Evolutionary conservation across 1,139 yeast species (phyloP), one percentile per base, ranked within the genome.

Genomic region (Blastobotrys capitulatus): DNA sequence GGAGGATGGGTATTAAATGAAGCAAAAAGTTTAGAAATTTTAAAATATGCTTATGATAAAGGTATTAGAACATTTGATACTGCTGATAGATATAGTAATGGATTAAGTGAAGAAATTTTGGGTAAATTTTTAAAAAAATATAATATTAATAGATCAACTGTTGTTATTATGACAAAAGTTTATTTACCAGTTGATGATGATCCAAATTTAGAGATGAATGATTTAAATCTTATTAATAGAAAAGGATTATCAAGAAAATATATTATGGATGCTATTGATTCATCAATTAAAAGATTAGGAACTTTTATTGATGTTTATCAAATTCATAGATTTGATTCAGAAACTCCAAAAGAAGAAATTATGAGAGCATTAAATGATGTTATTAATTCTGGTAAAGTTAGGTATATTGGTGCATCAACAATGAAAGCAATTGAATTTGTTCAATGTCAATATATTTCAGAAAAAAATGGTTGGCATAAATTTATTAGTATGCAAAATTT

Each of bases 301-400:
- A 84, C 95, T 0, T 86, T 86, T 61, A 68, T 88, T 54, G 96
- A 88, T 65, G 71, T 86, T 57, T 86, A 86, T 1, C 86, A 84
- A 65, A 72, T 87, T 63, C 96, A 88, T 66, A 67, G 83, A 51
- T 68, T 68, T 35, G 83, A 79, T 55, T n/a, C n/a, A n/a, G 60
- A 64, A 0, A 69, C 75, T 3, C 75, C 78, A 18, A n/a, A 68
- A 70, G 72, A 70, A 49, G 83, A 80, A 56, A 73, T 73, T 38
- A 78, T 80, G 83, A 70, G 64, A 54, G 76, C 82, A 1, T 66
- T 80, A 54, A 75, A 79, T 56, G 79, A 75, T 56, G 69, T 76
- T 34, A 77, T 79, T 26, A 71, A 71, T 52, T 54, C 65, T 22
- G 84, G 83, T 0, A 62, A 65, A 34, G 68, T 73, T 6, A 70